Percentiles rank a stretch among this genome's conserved stretches.
Evolutionary conservation across 805 yeast species (phyloP).

Genomic region (Ogataea glucozyma): DNA sequence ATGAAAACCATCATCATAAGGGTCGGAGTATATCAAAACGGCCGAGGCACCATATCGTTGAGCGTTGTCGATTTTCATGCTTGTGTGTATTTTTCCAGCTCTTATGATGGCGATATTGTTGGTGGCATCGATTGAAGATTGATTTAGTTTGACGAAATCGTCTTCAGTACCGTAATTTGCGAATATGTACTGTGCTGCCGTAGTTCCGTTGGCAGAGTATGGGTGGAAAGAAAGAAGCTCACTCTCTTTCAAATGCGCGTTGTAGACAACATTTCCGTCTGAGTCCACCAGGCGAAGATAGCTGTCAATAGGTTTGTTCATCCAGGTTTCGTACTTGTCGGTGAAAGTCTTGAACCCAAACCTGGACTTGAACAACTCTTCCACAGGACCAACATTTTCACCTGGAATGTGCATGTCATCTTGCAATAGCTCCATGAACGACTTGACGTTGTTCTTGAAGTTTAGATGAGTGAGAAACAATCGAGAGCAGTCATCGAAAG

Average conservation of each 20-base stretch:
- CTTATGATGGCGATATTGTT: conserved; percentile 64
- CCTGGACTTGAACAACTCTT: conserved; percentile 16
- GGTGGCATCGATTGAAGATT: conserved; percentile 43
- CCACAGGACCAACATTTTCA: conserved; percentile 22
- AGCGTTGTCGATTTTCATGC: conserved; percentile 62
- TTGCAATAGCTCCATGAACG: conserved; percentile 23
- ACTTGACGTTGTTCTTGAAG: conserved; percentile 24
- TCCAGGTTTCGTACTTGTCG: conserved; percentile 59
- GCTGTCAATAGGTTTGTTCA: conserved; percentile 52
- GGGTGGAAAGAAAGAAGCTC: conserved; percentile 51
- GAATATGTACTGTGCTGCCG: conserved; percentile 54
- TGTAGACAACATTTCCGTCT: conserved; percentile 40
- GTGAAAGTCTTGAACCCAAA: conserved; percentile 42
- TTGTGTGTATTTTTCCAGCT: conserved; percentile 50
- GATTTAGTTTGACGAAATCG: conserved; percentile 50
- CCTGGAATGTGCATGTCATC: conserved; percentile 29
- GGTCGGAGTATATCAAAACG: conserved; percentile 57
- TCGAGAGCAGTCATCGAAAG: conserved; percentile 71
- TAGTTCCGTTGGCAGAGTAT: conserved; percentile 65
- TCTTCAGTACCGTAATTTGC: conserved; percentile 59
- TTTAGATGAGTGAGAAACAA: conserved; percentile 40
- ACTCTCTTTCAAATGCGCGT: conserved; percentile 52
- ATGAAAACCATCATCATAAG: conserved; percentile 58
- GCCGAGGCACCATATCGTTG: conserved; percentile 63
- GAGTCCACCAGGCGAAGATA: conserved; percentile 39